Evolutionary conservation across 2,329 filamentous ascomycete genomes (phyloP).

Genomic region (Xylaria sp.): DNA sequence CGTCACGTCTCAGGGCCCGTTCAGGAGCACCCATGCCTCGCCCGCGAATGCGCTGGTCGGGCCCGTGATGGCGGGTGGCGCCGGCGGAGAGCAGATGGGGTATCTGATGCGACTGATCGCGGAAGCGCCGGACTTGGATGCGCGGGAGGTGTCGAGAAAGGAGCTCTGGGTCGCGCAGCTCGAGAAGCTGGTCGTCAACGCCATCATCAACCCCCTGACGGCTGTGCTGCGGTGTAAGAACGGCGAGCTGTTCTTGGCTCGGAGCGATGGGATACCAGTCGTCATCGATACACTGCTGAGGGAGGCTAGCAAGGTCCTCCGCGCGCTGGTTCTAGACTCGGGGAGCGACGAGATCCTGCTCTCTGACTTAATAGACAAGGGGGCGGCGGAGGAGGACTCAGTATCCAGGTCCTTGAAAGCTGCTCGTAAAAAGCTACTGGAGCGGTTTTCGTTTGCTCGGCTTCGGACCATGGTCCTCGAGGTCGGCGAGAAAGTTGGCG

Average conservation of each 20-base stretch:
- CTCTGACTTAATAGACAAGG: background rate
- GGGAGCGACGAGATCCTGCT: conserved; percentile 55
- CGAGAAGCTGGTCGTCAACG: conserved; percentile 86
- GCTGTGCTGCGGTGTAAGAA: conserved; percentile 81
- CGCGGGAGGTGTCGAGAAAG: conserved; percentile 52
- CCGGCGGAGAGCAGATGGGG: conserved; percentile 26
- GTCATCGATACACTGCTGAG: conserved; percentile 75
- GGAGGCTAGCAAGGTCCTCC: conserved; percentile 81
- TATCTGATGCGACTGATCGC: conserved; percentile 59
- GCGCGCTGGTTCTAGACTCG: conserved; percentile 71
- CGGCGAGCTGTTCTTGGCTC: conserved; percentile 75
- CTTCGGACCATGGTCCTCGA: conserved; percentile 60
- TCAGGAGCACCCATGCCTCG: conserved; percentile 64
- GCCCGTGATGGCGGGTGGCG: conserved; percentile 53
- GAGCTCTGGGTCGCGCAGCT: conserved; percentile 74
- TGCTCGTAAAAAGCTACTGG: conserved; percentile 50
- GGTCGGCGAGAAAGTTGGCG: conserved; percentile 60
- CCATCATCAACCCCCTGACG: conserved; percentile 86
- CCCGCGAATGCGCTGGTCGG: conserved; percentile 62
- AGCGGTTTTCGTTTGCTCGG: conserved; percentile 57
- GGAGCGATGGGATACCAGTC: conserved; percentile 59
- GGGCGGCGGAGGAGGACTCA: conserved; percentile 6
- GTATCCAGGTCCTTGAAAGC: conserved; percentile 50
- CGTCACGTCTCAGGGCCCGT: conserved; percentile 61
- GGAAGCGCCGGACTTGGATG: conserved; percentile 57